phyloP scores from a whole-genome alignment of 202 grass and related monocot genomes.

The Bolboschoenoplectus hybrid region DNA sequence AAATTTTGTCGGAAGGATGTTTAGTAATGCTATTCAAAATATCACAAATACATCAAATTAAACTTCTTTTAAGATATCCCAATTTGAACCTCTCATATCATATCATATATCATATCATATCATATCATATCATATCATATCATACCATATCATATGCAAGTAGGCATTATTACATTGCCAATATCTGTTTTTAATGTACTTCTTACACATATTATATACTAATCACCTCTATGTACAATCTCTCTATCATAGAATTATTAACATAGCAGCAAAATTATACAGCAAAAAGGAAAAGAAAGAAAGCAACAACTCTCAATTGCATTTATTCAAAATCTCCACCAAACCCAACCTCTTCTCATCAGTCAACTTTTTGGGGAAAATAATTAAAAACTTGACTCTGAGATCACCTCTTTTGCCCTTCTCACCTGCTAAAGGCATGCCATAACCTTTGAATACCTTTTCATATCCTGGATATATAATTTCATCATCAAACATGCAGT shows the following conservation, averaged over 20 bases:
- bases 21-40: conserved; percentile 12
- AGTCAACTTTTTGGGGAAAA: conserved; percentile 73
- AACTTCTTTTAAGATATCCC: not conserved
- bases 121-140: not conserved
- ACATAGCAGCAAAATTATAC: conserved; percentile 60
- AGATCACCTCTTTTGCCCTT: conserved; percentile 67
- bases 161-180: conserved; percentile 33
- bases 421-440: conserved; percentile 64
- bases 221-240: conserved; percentile 69
- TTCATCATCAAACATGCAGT: conserved; percentile 69
- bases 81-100: not conserved
- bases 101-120: too few relatives aligned
- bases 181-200: conserved; percentile 25
- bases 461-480: conserved; percentile 77
- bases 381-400: conserved; percentile 62
- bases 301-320: conserved; percentile 47
- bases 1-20: conserved; percentile 12
- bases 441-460: conserved; percentile 75
- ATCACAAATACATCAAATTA: conserved; percentile 4
- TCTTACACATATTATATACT: conserved; percentile 37
- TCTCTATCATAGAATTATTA: conserved; percentile 40
- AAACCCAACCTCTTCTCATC: conserved; percentile 58
- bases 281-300: conserved; percentile 31
- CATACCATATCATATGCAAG: conserved; percentile 16
- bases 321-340: conserved; percentile 57